Evolutionary conservation across 441 rosid species (phyloP).

Genomic region (Adansonia madagascariensis): DNA sequence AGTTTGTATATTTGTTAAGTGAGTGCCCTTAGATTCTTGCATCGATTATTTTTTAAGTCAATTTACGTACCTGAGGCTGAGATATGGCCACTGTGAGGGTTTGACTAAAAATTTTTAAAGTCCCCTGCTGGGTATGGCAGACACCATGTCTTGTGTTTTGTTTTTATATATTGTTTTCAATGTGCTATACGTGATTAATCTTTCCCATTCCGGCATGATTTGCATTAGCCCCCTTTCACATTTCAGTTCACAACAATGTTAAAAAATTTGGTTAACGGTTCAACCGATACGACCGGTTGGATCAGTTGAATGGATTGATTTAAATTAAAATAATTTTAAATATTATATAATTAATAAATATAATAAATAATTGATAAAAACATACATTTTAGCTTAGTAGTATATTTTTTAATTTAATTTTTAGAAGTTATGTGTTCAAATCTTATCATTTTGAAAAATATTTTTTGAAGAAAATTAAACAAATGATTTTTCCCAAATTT

Average conservation of each 20-base stretch:
- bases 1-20: background rate
- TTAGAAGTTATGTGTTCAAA: no score
- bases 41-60: background rate
- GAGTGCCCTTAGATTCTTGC: background rate
- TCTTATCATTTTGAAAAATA: no score
- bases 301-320: no score
- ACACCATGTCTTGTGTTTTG: conserved; percentile 2
- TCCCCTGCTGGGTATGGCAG: background rate
- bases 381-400: no score
- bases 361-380: no score
- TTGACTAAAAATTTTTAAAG: background rate
- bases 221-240: background rate
- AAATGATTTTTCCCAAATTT: no score
- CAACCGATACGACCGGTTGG: no score
- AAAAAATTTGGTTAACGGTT: no score
- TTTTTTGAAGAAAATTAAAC: no score
- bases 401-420: no score
- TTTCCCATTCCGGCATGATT: background rate
- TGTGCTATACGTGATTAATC: background rate
- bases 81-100: background rate
- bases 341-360: no score
- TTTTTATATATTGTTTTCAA: background rate
- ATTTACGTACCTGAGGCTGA: background rate
- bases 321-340: no score
- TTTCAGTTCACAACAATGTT: background rate